Evolutionary conservation across 2,329 filamentous ascomycete species (phyloP).

Genomic region (Neonectria hederae): DNA sequence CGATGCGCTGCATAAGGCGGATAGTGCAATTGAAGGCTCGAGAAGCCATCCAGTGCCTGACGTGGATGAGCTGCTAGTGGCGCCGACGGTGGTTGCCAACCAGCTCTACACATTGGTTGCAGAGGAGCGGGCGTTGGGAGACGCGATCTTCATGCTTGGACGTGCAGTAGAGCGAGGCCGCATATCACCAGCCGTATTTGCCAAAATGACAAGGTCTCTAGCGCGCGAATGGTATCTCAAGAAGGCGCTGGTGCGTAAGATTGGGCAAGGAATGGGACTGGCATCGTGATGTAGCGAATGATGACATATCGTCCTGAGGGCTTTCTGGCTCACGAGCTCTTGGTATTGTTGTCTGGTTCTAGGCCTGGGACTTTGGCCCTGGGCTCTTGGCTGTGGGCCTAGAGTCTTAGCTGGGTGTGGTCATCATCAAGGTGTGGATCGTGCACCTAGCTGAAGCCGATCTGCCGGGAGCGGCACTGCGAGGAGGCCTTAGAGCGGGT

Average conservation of each 20-base stretch:
- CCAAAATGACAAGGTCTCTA: conserved; percentile 78
- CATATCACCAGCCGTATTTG: conserved; percentile 76
- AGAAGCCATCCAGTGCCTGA: conserved; percentile 74
- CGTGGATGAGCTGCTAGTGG: conserved; percentile 92
- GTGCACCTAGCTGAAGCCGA: conserved; percentile 5
- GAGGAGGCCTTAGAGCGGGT: background rate
- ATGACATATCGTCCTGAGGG: conserved; percentile 10
- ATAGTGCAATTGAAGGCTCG: conserved; percentile 79
- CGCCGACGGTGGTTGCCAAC: conserved; percentile 90
- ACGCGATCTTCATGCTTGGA: conserved; percentile 85
- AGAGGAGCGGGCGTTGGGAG: conserved; percentile 86
- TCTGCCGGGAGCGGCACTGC: background rate
- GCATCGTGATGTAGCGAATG: conserved; percentile 37
- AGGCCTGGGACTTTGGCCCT: background rate
- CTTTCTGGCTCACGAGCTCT: conserved; percentile 18
- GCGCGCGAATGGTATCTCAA: conserved; percentile 85
- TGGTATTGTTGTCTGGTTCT: conserved; percentile 35
- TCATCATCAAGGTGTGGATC: conserved; percentile 13
- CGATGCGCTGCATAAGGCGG: conserved; percentile 80
- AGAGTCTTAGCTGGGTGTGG: background rate
- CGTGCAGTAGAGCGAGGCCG: conserved; percentile 78
- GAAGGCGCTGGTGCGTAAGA: conserved; percentile 82
- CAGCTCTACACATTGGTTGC: conserved; percentile 91
- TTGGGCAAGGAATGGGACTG: conserved; percentile 79
- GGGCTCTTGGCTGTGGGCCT: background rate